Percentiles rank a stretch among this genome's conserved stretches.
Evolutionary conservation across 2,329 filamentous ascomycete genomes (phyloP).

Genomic region (Monilinia aucupariae): DNA sequence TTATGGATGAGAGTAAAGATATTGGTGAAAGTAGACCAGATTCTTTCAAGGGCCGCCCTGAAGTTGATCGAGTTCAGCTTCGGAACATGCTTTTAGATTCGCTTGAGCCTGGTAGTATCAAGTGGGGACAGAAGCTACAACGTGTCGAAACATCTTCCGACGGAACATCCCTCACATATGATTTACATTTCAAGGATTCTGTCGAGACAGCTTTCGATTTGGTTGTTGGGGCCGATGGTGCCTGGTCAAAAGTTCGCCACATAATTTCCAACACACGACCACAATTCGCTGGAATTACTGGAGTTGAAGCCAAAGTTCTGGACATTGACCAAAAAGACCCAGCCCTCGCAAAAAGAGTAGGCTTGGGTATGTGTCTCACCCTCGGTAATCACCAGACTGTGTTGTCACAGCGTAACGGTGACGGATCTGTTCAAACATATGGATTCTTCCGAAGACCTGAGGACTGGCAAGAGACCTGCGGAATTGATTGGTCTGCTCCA

Average conservation of each 20-base stretch:
- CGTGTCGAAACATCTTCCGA: constrained; percentile 28
- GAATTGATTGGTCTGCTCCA: constrained; percentile 7
- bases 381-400: constrained; percentile 10
- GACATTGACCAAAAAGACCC: constrained; percentile 18
- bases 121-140: constrained; percentile 26
- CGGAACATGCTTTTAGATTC: constrained; percentile 28
- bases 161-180: constrained; percentile 12
- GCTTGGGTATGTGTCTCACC: constrained; percentile 8
- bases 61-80: constrained; percentile 29
- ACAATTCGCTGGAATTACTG: constrained; percentile 19
- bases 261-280: constrained; percentile 19
- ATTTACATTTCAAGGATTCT: constrained; percentile 7
- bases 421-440: constrained; percentile 13
- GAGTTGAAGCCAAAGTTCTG: constrained; percentile 17
- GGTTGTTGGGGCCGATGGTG: constrained; percentile 39
- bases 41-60: constrained; percentile 21
- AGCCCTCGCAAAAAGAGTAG: constrained; percentile 15
- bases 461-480: constrained; percentile 8
- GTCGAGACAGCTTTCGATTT: constrained; percentile 34
- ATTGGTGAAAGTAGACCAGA: constrained; percentile 19
- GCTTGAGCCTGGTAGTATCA: constrained; percentile 26
- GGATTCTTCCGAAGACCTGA: constrained; percentile 10
- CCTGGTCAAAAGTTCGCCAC: constrained; percentile 39
- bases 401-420: constrained; percentile 7
- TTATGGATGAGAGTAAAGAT: constrained; percentile 22